A percentile compares a stretch with the other conserved stretches of the same genome.
Evolutionary conservation across 164 flowering plant genomes (phyloP).

Genomic region (Cinnamomum chago): DNA sequence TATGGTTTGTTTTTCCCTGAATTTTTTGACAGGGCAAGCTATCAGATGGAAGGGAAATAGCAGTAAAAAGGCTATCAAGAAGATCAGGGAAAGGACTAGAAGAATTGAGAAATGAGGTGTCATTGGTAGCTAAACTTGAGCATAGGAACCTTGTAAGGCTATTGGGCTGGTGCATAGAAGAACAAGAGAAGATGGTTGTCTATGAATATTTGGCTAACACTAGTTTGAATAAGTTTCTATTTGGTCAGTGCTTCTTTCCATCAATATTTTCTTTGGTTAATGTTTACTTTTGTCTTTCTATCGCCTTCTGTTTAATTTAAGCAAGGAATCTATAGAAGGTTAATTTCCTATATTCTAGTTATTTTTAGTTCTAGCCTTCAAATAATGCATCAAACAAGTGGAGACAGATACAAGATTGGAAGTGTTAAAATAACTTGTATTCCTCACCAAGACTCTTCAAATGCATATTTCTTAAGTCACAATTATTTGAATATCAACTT

Average conservation of each 20-base stretch:
- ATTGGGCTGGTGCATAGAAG: conserved; percentile 22
- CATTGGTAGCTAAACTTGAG: conserved; percentile 20
- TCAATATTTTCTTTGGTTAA: no score
- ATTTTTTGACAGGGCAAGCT: conserved; percentile 14
- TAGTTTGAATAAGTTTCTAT: conserved; percentile 26
- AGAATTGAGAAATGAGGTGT: conserved; percentile 20
- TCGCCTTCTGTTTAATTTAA: neutral
- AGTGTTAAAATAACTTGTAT: no score
- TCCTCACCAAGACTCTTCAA: no score
- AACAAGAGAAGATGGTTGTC: conserved; percentile 23
- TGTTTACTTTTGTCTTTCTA: neutral
- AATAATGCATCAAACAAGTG: neutral
- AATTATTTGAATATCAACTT: no score
- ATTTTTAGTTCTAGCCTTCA: neutral
- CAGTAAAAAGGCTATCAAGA: conserved; percentile 22
- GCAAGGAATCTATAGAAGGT: neutral
- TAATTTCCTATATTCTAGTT: neutral
- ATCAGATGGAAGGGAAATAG: conserved; percentile 20
- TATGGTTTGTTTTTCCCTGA: neutral
- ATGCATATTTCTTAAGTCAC: no score
- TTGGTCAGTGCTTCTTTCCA: conserved; percentile 15
- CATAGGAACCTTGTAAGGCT: conserved; percentile 33
- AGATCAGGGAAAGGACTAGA: conserved; percentile 13
- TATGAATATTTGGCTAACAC: conserved; percentile 27
- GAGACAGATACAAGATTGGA: neutral